Conservation (phyloP, 75 land plant genomes). For the Selaginella tamariscina region DNA sequence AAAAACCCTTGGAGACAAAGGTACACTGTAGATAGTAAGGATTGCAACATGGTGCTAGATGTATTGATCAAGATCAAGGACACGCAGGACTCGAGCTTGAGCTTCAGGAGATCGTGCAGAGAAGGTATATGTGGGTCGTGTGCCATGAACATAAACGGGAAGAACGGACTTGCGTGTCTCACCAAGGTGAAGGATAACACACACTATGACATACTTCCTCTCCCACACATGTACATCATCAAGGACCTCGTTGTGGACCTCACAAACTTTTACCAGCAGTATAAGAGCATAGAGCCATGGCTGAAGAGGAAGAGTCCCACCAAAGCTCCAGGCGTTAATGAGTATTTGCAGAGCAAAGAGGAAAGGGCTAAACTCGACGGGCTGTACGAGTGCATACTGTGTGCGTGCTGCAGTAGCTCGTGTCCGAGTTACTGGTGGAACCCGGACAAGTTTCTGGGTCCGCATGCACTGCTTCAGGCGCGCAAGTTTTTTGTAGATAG, state of each 20-base stretch:
- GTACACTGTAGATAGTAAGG: conserved; percentile 51
- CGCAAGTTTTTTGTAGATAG: conserved; percentile 84
- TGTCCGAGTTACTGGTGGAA: conserved; percentile 99
- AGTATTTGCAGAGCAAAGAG: conserved; percentile 63
- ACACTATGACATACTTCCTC: conserved; percentile 53
- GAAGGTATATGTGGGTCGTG: conserved; percentile 98
- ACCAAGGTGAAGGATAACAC: conserved; percentile 69
- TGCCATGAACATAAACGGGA: conserved; percentile 91
- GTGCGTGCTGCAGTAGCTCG: conserved; percentile 90
- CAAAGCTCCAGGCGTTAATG: conserved; percentile 41
- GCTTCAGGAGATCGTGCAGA: conserved; percentile 88
- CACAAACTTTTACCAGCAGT: conserved; percentile 90
- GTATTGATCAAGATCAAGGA: conserved; percentile 95
- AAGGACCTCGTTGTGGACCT: conserved; percentile 93
- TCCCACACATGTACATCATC: conserved; percentile 90
- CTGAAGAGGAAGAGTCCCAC: conserved; percentile 61
- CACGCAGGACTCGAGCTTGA: conserved; percentile 64
- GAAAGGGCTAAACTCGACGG: conserved; percentile 81
- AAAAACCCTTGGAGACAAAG: conserved; percentile 38
- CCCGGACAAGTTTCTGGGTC: conserved; percentile 80
- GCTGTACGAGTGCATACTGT: conserved; percentile 90
- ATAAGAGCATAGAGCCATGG: conserved; percentile 96
- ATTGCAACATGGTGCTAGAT: conserved; percentile 94
- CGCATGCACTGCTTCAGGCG: conserved; percentile 83
- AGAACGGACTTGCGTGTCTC: conserved; percentile 85